A percentile compares a stretch with the other conserved stretches of the same genome.
These are phyloP conservation scores for Fusarium napiforme DNA, from an alignment of 2,329 filamentous ascomycete genomes.

Conservation along the genomic window DNA sequence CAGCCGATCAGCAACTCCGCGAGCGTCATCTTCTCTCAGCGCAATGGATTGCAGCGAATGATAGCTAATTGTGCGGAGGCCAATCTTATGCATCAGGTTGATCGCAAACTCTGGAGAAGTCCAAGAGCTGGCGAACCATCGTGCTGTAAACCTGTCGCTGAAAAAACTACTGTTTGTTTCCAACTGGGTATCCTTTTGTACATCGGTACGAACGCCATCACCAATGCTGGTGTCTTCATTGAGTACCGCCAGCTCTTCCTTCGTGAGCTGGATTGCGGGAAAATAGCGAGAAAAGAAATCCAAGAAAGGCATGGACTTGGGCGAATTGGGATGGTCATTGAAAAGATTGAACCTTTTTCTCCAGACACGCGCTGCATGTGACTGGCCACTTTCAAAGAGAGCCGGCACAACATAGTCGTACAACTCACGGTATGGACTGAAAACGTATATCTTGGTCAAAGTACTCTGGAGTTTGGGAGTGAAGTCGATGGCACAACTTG, in stretches of 20 bases:
- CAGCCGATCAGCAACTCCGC: constrained; percentile 69
- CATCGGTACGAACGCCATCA: background rate
- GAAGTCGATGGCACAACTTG: constrained; percentile 54
- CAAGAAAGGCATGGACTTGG: constrained; percentile 60
- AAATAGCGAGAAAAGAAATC: constrained; percentile 60
- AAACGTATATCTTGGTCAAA: constrained; percentile 58
- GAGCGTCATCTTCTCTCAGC: constrained; percentile 67
- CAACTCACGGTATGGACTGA: constrained; percentile 55
- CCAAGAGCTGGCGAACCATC: constrained; percentile 79
- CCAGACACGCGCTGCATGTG: constrained; percentile 59
- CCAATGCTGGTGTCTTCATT: background rate
- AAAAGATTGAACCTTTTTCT: constrained; percentile 54
- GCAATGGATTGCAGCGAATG: constrained; percentile 82
- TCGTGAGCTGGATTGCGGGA: constrained; percentile 51
- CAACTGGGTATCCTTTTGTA: background rate
- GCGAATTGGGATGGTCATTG: constrained; percentile 55
- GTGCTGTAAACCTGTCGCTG: constrained; percentile 72
- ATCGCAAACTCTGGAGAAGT: constrained; percentile 79
- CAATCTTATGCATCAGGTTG: constrained; percentile 74
- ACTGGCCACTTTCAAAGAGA: constrained; percentile 60
- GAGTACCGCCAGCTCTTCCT: constrained; percentile 50
- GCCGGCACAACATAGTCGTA: constrained; percentile 65
- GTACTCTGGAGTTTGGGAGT: constrained; percentile 52
- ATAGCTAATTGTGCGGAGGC: constrained; percentile 77
- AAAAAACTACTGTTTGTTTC: constrained; percentile 35